phyloP scores from a whole-genome alignment of 2,329 filamentous ascomycete species.

The Exophiala lecanii-corni region DNA sequence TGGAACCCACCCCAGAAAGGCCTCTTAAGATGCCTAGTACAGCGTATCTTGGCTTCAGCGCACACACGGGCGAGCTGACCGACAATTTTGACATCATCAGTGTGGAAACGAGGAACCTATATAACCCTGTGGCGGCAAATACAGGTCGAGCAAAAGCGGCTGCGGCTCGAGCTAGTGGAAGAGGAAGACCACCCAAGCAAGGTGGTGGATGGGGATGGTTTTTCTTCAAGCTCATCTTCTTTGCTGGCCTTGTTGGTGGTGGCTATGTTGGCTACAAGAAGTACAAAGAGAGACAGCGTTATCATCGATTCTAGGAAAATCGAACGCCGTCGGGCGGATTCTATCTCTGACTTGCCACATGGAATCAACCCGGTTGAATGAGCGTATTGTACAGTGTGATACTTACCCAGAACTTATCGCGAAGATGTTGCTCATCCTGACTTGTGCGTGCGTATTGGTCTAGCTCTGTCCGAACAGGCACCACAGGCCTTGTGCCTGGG shows the following conservation, averaged over 20 bases:
- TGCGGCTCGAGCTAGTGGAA: conserved; percentile 25
- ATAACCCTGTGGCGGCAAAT: conserved; percentile 49
- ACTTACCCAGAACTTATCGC: too few species aligned
- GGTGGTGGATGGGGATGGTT: conserved; percentile 63
- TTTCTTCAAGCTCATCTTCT: conserved; percentile 76
- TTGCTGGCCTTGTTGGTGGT: conserved; percentile 65
- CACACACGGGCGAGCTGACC: conserved; percentile 88
- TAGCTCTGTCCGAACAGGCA: too few species aligned
- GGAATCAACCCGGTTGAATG: too few species aligned
- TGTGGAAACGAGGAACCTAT: conserved; percentile 81
- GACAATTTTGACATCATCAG: conserved; percentile 97
- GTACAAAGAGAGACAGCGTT: conserved; percentile 62
- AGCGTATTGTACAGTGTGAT: too few species aligned
- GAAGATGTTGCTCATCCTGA: too few species aligned
- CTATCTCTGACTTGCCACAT: too few species aligned
- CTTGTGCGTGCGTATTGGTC: too few species aligned
- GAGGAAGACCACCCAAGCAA: conserved; percentile 24
- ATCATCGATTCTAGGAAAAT: conserved; percentile 24
- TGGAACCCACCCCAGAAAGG: conserved; percentile 54
- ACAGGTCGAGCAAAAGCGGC: conserved; percentile 19
- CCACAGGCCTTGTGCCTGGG: too few species aligned
- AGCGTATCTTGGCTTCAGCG: conserved; percentile 59
- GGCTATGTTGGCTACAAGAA: conserved; percentile 81
- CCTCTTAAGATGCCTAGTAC: conserved; percentile 73
- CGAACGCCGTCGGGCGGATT: too few species aligned